Conservation (phyloP, 345 rosid species). For the Populus davidiana region DNA sequence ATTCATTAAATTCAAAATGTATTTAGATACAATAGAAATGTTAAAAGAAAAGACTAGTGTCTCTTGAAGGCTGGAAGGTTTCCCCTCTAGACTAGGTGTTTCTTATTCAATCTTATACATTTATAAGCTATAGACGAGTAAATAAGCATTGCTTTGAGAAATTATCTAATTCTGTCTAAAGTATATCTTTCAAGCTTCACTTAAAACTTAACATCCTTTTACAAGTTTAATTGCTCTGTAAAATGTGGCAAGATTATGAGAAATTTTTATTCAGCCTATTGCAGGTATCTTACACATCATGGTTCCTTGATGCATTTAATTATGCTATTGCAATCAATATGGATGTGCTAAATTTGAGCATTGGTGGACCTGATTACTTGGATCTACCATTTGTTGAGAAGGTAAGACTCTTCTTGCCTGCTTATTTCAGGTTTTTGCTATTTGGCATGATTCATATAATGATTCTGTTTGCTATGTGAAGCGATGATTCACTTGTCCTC, state of each 20-base stretch:
- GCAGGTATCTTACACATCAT: conserved; percentile 99
- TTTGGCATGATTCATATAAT: not conserved
- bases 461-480: not conserved
- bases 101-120: too few species aligned
- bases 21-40: too few species aligned
- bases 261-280: conserved; percentile 80
- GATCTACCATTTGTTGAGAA: conserved; percentile 98
- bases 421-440: not conserved
- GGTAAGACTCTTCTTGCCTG: conserved; percentile 39
- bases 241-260: conserved; percentile 57
- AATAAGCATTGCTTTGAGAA: not conserved
- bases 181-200: not conserved
- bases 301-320: conserved; percentile 98
- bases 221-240: conserved; percentile 11
- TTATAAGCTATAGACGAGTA: not conserved
- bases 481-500: not conserved
- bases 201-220: not conserved
- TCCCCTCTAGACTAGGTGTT: too few species aligned
- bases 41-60: too few species aligned
- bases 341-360: conserved; percentile 97
- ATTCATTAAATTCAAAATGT: too few species aligned
- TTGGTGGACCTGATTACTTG: conserved; percentile 98
- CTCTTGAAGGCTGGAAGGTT: too few species aligned
- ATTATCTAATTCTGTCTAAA: not conserved
- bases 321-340: conserved; percentile 89